Conservation (phyloP, 1,139 yeast species). For the Saccharomyces hybrid region DNA sequence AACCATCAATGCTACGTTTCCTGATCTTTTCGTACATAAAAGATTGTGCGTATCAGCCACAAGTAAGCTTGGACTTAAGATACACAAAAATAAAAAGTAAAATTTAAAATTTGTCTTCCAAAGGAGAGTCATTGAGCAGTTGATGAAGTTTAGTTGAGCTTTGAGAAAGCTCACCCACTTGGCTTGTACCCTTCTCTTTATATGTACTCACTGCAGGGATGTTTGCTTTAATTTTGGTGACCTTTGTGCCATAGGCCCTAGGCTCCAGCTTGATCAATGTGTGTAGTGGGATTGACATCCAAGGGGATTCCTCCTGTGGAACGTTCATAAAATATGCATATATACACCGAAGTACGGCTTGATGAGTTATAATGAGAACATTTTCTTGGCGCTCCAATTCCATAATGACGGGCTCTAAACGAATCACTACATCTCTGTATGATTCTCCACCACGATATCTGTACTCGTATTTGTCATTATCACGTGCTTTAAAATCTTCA, state of each 20-base stretch:
- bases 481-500: constrained; percentile 91
- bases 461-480: constrained; percentile 91
- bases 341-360: constrained; percentile 91
- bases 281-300: constrained; percentile 98
- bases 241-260: constrained; percentile 82
- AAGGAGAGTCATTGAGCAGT: constrained; percentile 32
- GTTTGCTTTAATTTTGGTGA: constrained; percentile 84
- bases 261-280: constrained; percentile 91
- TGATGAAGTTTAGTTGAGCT: constrained; percentile 27
- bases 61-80: not conserved
- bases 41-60: not conserved
- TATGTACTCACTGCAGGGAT: constrained; percentile 97
- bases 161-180: constrained; percentile 51
- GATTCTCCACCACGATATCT: constrained; percentile 97
- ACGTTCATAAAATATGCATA: constrained; percentile 98
- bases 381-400: constrained; percentile 96
- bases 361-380: constrained; percentile 92
- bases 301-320: constrained; percentile 94
- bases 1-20: not conserved
- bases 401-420: constrained; percentile 96
- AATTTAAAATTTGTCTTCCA: not conserved
- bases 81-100: not conserved
- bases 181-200: constrained; percentile 86
- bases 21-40: not conserved
- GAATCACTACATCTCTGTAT: constrained; percentile 86